Percentiles rank a stretch among this genome's conserved stretches.
These are phyloP conservation scores for Aspergillus clavatus DNA, from an alignment of 2,329 filamentous ascomycete genomes.

Conservation along the genomic window DNA sequence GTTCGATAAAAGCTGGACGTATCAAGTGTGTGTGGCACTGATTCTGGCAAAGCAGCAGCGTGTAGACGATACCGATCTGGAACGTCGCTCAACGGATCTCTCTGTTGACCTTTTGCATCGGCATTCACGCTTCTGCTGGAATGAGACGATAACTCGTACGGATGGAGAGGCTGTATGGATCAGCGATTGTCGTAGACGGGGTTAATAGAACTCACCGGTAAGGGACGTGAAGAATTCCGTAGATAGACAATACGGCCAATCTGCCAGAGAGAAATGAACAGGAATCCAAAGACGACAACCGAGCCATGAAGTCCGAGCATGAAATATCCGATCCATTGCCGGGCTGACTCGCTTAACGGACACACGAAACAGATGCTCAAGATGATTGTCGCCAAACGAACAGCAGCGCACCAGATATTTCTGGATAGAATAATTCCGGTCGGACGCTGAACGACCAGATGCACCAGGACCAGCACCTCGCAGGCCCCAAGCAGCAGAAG, in stretches of 20 bases:
- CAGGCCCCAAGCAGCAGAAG: constrained; percentile 3
- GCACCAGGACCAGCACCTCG: background rate
- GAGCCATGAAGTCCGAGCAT: constrained; percentile 5
- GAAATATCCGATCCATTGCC: constrained; percentile 7
- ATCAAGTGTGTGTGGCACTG: background rate
- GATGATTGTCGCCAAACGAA: background rate
- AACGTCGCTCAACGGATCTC: background rate
- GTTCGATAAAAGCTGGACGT: constrained; percentile 1
- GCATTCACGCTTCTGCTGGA: background rate
- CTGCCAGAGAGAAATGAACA: constrained; percentile 1
- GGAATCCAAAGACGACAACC: constrained; percentile 1
- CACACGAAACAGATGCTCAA: background rate
- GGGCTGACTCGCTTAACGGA: background rate
- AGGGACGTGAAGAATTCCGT: background rate
- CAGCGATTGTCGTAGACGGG: no score
- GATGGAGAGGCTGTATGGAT: background rate
- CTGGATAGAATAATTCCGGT: background rate
- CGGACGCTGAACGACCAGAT: background rate
- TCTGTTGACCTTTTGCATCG: background rate
- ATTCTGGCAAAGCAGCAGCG: background rate
- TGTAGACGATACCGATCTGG: background rate
- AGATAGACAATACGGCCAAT: no score
- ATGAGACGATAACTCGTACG: background rate
- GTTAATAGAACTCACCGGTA: background rate
- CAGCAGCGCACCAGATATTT: constrained; percentile 1